phyloP scores from a whole-genome alignment of 768 basidiomycete genomes.

The Heimioporus sp. region DNA sequence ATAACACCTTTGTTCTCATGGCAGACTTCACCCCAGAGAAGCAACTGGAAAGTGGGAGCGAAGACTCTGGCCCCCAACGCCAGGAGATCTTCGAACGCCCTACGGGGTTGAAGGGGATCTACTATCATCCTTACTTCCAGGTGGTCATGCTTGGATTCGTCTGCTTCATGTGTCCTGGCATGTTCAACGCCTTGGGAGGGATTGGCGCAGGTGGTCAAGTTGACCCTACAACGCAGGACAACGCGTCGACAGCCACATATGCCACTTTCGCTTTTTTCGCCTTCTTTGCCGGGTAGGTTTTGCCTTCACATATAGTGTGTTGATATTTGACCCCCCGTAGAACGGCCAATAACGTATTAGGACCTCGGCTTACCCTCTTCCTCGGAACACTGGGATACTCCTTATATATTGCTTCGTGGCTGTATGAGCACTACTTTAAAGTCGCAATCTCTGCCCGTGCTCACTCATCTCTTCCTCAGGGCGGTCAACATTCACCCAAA shows the following conservation, averaged over 20 bases:
- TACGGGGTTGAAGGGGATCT: slow-evolving; percentile 51
- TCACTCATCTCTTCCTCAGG: slow-evolving; percentile 34
- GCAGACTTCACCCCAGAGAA: slow-evolving; percentile 19
- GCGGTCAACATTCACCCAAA: slow-evolving; percentile 66
- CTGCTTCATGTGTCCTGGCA: slow-evolving; percentile 57
- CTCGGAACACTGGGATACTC: slow-evolving; percentile 76
- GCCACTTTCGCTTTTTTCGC: slow-evolving; percentile 57
- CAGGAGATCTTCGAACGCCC: slow-evolving; percentile 44
- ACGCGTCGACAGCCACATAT: slow-evolving; percentile 70
- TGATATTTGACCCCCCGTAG: slow-evolving; percentile 32
- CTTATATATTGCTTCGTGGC: slow-evolving; percentile 69
- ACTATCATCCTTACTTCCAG: slow-evolving; percentile 48
- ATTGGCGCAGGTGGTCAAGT: slow-evolving; percentile 79
- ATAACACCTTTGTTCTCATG: slow-evolving; percentile 6
- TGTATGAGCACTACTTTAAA: slow-evolving; percentile 42
- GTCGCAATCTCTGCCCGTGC: background rate
- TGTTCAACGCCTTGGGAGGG: slow-evolving; percentile 80
- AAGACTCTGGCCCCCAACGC: slow-evolving; percentile 26
- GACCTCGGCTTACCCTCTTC: slow-evolving; percentile 69
- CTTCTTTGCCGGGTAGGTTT: slow-evolving; percentile 68
- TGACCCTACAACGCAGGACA: slow-evolving; percentile 61
- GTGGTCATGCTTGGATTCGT: slow-evolving; percentile 66
- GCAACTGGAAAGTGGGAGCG: slow-evolving; percentile 24
- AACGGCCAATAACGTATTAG: slow-evolving; percentile 78
- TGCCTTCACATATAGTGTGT: background rate